Base-by-base conservation (phyloP, 257 asterid species). In the Gardenia jasminoides region DNA sequence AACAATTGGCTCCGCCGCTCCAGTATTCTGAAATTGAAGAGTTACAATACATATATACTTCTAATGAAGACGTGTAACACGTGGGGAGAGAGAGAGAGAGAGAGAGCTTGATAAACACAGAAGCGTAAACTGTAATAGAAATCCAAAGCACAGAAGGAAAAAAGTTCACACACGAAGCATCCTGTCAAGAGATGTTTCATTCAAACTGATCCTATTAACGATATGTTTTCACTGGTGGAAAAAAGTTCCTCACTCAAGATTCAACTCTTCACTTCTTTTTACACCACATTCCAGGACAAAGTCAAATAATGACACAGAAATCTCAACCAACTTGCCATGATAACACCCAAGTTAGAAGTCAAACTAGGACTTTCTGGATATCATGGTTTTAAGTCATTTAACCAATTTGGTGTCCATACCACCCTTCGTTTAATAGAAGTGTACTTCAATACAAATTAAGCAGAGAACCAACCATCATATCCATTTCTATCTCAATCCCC, bases 1-100 rank as follows among this genome's bases (percentile, higher is more conserved):
- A 91, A 76, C 81, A 96, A 83, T 80, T 89, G 92, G 80, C 77
- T 90, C 82, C 92, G 90, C 81, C 98, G 92, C 17, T 92, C 98
- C 76, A 83, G 85, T 86, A 96, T 93, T 88, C 99, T 96, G 86
- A 85, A 82, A 80, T 62, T n/a, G 22, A 76, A 61, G 19, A 58
- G 36, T 17, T 19, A 54, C 50, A 22, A 67, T 17, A 6, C 43
- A 66, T 70, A 52, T 61, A 52, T 9, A 68, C 46, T 59, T 54
- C 28, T 47, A 20, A 56, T 6, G 24, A 16, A 73, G 36, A 41
- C 12, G 59, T 19, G 44, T n/a, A 7, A 52, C 8, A 10, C 47
- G 31, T 50, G 43, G 44, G n/a, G 76, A 7, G 31, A 74, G 64
- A 74, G 20, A 10, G 64, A 44, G 33, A 72, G 61, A 11, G 39